phyloP scores from a whole-genome alignment of 1,284 basidiomycete species.

The Clitocybe nebularis region DNA sequence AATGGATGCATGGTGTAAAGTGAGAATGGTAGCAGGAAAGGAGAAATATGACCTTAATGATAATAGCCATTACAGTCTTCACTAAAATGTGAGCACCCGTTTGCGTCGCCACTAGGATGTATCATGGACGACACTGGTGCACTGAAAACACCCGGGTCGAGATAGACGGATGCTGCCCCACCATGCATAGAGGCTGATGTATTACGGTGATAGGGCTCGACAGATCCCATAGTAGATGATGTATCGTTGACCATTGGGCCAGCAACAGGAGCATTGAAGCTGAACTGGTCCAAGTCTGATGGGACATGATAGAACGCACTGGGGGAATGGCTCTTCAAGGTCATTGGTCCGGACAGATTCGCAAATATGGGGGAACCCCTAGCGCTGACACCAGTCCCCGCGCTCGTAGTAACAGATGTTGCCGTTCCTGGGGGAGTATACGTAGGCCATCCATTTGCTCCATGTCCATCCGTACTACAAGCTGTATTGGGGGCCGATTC shows the following conservation, averaged over 20 bases:
- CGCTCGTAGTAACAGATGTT: conserved; percentile 40
- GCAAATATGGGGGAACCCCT: conserved; percentile 41
- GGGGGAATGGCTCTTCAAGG: conserved; percentile 29
- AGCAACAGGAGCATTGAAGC: conserved; percentile 31
- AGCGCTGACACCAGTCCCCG: conserved; percentile 35
- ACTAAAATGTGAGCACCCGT: conserved; percentile 31
- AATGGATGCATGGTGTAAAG: background rate
- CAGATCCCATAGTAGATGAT: conserved; percentile 14
- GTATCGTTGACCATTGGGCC: conserved; percentile 24
- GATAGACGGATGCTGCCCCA: conserved; percentile 19
- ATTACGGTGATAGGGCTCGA: conserved; percentile 15
- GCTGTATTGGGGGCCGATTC: conserved; percentile 49
- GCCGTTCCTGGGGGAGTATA: conserved; percentile 57
- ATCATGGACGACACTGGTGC: conserved; percentile 18
- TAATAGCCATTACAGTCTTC: conserved; percentile 32
- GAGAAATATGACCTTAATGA: conserved; percentile 21
- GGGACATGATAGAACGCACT: conserved; percentile 38
- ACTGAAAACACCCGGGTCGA: conserved; percentile 24
- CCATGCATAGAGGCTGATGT: conserved; percentile 17
- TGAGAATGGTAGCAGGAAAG: background rate
- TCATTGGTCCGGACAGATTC: conserved; percentile 20
- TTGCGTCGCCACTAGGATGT: conserved; percentile 20
- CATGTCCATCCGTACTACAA: conserved; percentile 41
- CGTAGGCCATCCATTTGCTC: conserved; percentile 44
- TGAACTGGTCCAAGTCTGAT: conserved; percentile 39